Evolutionary conservation across 2,329 filamentous ascomycete genomes (phyloP).

Genomic region (Colletotrichum phormii): DNA sequence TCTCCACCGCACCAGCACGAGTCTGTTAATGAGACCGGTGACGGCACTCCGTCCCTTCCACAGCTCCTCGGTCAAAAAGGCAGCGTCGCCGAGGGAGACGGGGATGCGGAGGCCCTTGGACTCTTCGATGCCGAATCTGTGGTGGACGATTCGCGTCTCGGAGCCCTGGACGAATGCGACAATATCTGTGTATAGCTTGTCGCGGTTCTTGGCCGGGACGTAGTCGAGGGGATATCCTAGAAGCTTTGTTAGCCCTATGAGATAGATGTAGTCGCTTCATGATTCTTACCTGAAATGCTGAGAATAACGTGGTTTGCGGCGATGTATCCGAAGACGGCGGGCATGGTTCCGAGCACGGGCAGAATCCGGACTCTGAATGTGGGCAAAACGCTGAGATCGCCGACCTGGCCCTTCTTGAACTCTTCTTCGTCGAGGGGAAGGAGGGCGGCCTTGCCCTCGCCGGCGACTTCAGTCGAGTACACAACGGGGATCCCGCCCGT

Average conservation of each 20-base stretch:
- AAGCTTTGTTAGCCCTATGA: slow-evolving; percentile 32
- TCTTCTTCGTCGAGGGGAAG: slow-evolving; percentile 90
- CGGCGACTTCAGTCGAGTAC: slow-evolving; percentile 90
- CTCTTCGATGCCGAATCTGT: slow-evolving; percentile 29
- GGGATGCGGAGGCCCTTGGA: slow-evolving; percentile 82
- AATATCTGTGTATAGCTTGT: slow-evolving; percentile 93
- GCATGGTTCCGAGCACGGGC: slow-evolving; percentile 96
- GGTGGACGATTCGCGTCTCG: slow-evolving; percentile 74
- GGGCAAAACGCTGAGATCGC: slow-evolving; percentile 87
- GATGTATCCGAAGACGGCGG: slow-evolving; percentile 92
- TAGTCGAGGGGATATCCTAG: slow-evolving; percentile 90
- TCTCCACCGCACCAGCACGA: slow-evolving; percentile 85
- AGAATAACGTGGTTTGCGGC: slow-evolving; percentile 94
- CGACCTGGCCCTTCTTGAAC: slow-evolving; percentile 85
- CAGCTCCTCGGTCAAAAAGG: slow-evolving; percentile 90
- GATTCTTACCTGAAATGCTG: slow-evolving; percentile 65
- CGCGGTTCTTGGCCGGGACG: slow-evolving; percentile 80
- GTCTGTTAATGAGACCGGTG: slow-evolving; percentile 82
- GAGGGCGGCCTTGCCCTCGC: slow-evolving; percentile 90
- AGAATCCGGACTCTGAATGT: slow-evolving; percentile 96
- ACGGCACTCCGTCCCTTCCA: slow-evolving; percentile 86
- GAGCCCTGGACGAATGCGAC: slow-evolving; percentile 79
- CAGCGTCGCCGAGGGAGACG: slow-evolving; percentile 82
- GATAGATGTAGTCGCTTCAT: not conserved
- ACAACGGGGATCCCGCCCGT: slow-evolving; percentile 89